Base-by-base conservation (phyloP, 768 basidiomycete species). In the Russula vinacea region DNA sequence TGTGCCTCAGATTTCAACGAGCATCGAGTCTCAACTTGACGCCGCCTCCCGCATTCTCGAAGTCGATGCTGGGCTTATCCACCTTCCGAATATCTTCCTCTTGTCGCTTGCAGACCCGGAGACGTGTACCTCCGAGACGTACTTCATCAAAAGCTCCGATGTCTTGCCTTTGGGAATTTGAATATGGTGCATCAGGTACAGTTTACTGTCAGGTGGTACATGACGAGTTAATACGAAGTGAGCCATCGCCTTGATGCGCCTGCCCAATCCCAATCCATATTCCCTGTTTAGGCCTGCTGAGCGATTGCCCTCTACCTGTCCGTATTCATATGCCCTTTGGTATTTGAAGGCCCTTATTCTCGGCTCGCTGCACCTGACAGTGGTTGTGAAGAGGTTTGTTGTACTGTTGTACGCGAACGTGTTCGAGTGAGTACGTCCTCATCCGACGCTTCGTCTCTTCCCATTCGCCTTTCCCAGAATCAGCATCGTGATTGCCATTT, bases 41-140 rank as follows among this genome's bases (percentile, higher is more conserved):
- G 89, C 93, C 11, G 90, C 91, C 5, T 91, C 93, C 0, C 84
- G 86, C 9, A 92, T 94, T 57, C 84, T 97, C n/a, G 92, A 94
- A 70, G 84, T 96, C 61, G 85, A 92, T 71, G 90, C 90, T 53
- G 90, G 94, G 72, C 93, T 94, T 72, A 88, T 95, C 37, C 89
- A 93, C 73, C 76, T 91, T 17, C 89, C 89, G 24, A 82, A 80
- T 24, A 83, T 89, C 65, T 86, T 91, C 67, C 88, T 86, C 88
- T 86, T 88, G 68, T 92, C 89, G 33, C 94, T 94, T 71, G 89
- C 89, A 14, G 92, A 95, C 72, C 85, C 85, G 67, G 90, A 91
- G 62, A 87, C 89, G 17, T 64, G 17, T 64, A 88, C 87, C 2
- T 90, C 89, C 40, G 90, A 94, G 73, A 94, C 92, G 26, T 84